Conservation (phyloP, 2,329 filamentous ascomycete species). For the Alternaria triticina region DNA sequence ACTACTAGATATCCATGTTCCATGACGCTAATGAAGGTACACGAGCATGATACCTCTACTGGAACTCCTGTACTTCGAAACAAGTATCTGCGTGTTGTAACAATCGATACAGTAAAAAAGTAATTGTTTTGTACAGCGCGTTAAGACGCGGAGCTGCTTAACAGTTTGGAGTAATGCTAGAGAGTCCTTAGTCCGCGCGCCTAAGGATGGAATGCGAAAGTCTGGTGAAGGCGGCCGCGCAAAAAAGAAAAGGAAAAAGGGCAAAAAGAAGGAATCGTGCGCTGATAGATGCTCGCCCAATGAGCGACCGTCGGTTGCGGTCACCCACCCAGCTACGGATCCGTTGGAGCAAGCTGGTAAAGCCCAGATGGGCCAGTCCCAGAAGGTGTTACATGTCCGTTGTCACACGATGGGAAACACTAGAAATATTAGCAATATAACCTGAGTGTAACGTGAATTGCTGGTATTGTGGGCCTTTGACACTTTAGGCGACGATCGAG, state of each 20-base stretch:
- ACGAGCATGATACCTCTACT: neutral
- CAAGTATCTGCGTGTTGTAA: neutral
- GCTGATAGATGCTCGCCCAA: neutral
- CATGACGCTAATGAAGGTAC: rapidly evolving
- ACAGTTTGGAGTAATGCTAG: too few relatives aligned
- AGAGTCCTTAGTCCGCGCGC: too few relatives aligned
- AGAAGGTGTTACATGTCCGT: neutral
- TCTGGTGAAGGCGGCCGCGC: neutral
- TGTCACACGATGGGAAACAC: neutral
- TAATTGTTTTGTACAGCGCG: rapidly evolving
- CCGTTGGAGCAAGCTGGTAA: neutral
- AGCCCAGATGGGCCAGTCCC: neutral
- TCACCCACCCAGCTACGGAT: neutral
- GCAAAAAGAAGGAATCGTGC: neutral
- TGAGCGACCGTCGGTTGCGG: neutral
- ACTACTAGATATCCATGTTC: rapidly evolving
- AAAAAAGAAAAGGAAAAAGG: neutral
- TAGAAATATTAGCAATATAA: neutral
- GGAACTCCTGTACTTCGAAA: rapidly evolving
- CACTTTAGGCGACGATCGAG: neutral
- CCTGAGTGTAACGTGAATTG: neutral
- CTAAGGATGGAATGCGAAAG: neutral
- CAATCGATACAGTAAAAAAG: neutral
- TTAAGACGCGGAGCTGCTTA: too few relatives aligned
- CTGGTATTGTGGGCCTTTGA: neutral